Conservation (phyloP, 306 rosid genomes). For the Prunus armeniaca region DNA sequence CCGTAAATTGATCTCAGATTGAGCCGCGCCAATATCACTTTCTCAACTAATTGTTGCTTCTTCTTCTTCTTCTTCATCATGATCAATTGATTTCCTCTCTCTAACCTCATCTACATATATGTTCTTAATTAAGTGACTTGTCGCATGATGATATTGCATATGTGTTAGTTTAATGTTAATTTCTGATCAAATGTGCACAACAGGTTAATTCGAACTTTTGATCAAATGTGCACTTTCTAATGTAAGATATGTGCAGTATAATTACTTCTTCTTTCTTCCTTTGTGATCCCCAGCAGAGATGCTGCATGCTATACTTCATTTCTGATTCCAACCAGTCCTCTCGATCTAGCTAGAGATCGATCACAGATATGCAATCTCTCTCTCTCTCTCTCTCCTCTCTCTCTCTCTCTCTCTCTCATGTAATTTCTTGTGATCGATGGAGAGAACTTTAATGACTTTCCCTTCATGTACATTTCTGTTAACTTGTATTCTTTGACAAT, state of each 20-base stretch:
- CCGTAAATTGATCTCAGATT: conserved; percentile 90
- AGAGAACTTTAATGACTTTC: no score
- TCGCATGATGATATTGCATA: background rate
- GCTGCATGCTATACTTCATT: background rate
- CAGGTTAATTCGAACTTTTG: background rate
- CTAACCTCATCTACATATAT: background rate
- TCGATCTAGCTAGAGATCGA: background rate
- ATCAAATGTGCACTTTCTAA: background rate
- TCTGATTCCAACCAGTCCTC: conserved; percentile 6
- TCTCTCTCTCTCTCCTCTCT: conserved; percentile 1
- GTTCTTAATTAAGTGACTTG: background rate
- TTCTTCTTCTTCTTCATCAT: background rate
- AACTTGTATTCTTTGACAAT: background rate
- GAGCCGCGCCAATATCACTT: conserved; percentile 99
- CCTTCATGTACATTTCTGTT: background rate
- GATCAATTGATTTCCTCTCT: conserved; percentile 4
- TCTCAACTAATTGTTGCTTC: conserved; percentile 8
- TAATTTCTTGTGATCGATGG: background rate
- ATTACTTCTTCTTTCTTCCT: background rate
- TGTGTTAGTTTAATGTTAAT: background rate
- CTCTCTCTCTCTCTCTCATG: background rate
- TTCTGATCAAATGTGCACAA: background rate
- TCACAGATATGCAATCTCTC: conserved; percentile 1
- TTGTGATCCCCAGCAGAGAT: background rate
- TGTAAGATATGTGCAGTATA: background rate